Percentiles rank a stretch among this genome's conserved stretches.
Conservation (phyloP, 257 asterid genomes). For the Orobanche coerulescens region DNA sequence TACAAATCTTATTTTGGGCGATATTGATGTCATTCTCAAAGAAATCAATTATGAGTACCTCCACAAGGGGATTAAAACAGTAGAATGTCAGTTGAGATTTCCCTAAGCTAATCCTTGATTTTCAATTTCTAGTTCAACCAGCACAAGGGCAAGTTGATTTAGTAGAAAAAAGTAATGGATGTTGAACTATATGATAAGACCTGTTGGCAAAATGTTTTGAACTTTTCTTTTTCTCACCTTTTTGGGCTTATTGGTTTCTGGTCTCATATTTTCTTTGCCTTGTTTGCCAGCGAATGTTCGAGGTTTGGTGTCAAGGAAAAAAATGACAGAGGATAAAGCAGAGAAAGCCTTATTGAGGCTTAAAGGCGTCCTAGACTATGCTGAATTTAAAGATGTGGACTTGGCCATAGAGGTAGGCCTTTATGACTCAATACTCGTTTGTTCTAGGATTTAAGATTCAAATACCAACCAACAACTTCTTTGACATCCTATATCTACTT, state of each 20-base stretch:
- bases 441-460: too few species aligned
- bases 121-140: constrained; percentile 15
- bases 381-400: constrained; percentile 83
- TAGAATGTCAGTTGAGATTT: constrained; percentile 59
- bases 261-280: constrained; percentile 15
- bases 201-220: neutral
- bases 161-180: neutral
- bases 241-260: constrained; percentile 3
- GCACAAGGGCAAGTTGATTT: neutral
- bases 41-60: constrained; percentile 86
- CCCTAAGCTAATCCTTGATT: neutral
- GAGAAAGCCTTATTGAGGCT: constrained; percentile 59
- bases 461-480: too few species aligned
- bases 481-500: too few species aligned
- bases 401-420: constrained; percentile 91
- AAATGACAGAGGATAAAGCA: constrained; percentile 64
- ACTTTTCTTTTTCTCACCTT: constrained; percentile 13
- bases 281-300: constrained; percentile 56
- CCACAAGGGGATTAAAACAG: constrained; percentile 63
- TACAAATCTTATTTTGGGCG: constrained; percentile 69
- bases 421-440: too few species aligned
- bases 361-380: constrained; percentile 74
- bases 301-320: constrained; percentile 72
- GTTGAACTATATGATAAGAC: constrained; percentile 3
- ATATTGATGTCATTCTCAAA: constrained; percentile 63